Conservation (phyloP, 2,329 filamentous ascomycete species). For the Neobulgaria alba region DNA sequence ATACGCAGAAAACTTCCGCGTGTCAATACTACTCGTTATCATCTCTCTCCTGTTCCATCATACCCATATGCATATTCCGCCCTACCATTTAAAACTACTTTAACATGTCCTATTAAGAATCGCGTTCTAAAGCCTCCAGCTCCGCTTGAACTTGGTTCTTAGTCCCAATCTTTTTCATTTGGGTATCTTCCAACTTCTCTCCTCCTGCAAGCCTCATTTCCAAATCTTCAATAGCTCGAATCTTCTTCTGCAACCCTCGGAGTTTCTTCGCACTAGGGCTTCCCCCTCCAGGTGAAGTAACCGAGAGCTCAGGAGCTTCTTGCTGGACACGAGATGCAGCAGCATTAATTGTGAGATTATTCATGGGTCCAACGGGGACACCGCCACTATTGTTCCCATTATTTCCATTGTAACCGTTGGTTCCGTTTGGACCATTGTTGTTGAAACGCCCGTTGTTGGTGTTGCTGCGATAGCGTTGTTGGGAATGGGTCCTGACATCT, state of each 20-base stretch:
- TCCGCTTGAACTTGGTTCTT: slow-evolving; percentile 80
- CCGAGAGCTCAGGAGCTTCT: slow-evolving; percentile 38
- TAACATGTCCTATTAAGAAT: slow-evolving; percentile 3
- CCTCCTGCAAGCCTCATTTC: slow-evolving; percentile 93
- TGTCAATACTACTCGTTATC: not conserved
- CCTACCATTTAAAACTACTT: not conserved
- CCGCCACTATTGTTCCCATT: slow-evolving; percentile 2
- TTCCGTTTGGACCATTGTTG: slow-evolving; percentile 19
- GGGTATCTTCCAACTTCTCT: slow-evolving; percentile 96
- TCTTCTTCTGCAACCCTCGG: slow-evolving; percentile 88
- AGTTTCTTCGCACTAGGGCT: slow-evolving; percentile 88
- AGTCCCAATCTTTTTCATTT: slow-evolving; percentile 95
- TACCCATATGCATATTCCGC: slow-evolving; percentile 1
- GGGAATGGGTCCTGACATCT: slow-evolving; percentile 36
- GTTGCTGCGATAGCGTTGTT: slow-evolving; percentile 44
- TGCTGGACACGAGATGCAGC: slow-evolving; percentile 19
- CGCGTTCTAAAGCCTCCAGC: slow-evolving; percentile 43
- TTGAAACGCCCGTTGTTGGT: slow-evolving; percentile 29
- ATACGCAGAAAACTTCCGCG: not conserved
- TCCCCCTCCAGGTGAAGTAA: slow-evolving; percentile 47
- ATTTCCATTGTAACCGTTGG: slow-evolving; percentile 21
- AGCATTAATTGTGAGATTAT: slow-evolving; percentile 28
- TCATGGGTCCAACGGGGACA: slow-evolving; percentile 17
- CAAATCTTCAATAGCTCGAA: slow-evolving; percentile 92
- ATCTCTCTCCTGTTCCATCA: not conserved